Evolutionary conservation across 306 rosid genomes (phyloP).

Genomic region (Cotoneaster glaucophyllus): DNA sequence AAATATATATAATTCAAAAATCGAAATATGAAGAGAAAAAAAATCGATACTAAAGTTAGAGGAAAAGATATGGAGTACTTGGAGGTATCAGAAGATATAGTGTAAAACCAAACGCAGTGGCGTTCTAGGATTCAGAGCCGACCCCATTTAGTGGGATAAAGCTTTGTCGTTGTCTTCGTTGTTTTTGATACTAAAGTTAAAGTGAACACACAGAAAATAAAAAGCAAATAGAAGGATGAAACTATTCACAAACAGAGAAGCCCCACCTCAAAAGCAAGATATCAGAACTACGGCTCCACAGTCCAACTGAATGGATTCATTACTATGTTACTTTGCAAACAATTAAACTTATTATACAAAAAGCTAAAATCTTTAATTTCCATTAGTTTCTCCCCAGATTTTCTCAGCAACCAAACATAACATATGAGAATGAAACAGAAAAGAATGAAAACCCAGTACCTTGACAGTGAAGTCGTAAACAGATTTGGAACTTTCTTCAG

Average conservation of each 20-base stretch:
- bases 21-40: no score
- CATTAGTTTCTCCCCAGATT: not conserved
- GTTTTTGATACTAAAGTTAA: not conserved
- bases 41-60: not conserved
- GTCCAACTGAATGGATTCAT: not conserved
- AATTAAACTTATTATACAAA: not conserved
- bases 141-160: no score
- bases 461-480: slow-evolving; percentile 75
- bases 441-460: slow-evolving; percentile 21
- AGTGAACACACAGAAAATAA: not conserved
- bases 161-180: no score
- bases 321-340: not conserved
- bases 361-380: not conserved
- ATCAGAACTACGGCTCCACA: not conserved
- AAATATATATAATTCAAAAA: not conserved
- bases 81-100: no score
- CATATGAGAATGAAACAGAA: not conserved
- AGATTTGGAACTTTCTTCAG: slow-evolving; percentile 52
- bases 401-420: slow-evolving; percentile 11
- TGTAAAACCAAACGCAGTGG: no score
- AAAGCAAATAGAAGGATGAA: not conserved
- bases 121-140: no score
- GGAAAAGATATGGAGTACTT: no score
- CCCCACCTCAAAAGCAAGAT: not conserved
- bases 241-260: not conserved